phyloP scores from a whole-genome alignment of 2,329 filamentous ascomycete genomes.

The Aspergillus amoenus region DNA sequence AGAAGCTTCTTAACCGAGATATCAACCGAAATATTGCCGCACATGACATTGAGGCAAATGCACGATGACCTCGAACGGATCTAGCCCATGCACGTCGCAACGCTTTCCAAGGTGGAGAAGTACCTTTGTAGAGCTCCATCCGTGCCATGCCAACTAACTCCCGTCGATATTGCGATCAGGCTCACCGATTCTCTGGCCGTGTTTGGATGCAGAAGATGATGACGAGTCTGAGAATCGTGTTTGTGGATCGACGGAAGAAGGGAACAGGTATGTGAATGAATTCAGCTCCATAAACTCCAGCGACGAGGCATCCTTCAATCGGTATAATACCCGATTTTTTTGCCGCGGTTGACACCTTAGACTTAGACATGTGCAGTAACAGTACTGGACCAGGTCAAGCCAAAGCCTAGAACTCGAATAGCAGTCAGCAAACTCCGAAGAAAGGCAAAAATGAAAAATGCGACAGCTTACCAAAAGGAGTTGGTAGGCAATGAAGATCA shows the following conservation, averaged over 20 bases:
- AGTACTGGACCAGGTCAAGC: neutral
- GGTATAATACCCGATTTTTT: neutral
- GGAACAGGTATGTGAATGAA: neutral
- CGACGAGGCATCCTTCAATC: neutral
- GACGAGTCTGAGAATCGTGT: neutral
- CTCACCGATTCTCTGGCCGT: neutral
- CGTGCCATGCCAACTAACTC: too few species aligned
- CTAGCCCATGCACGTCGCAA: neutral
- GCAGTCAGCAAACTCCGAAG: neutral
- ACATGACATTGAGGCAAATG: neutral
- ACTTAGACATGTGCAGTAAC: neutral
- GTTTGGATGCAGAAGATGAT: neutral
- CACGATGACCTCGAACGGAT: neutral
- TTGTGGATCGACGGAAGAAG: neutral
- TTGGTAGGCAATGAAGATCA: neutral
- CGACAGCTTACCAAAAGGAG: neutral
- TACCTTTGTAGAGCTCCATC: neutral
- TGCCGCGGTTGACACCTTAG: neutral
- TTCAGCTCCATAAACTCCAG: neutral
- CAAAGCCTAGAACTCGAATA: neutral
- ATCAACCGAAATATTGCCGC: neutral
- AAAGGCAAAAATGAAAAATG: too few species aligned
- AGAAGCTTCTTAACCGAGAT: neutral
- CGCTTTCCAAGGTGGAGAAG: neutral
- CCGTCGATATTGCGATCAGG: neutral